A percentile compares a stretch with the other conserved stretches of the same genome.
Evolutionary conservation across 768 basidiomycete species (phyloP).

Genomic region (Coprinopsis strossmayeri): DNA sequence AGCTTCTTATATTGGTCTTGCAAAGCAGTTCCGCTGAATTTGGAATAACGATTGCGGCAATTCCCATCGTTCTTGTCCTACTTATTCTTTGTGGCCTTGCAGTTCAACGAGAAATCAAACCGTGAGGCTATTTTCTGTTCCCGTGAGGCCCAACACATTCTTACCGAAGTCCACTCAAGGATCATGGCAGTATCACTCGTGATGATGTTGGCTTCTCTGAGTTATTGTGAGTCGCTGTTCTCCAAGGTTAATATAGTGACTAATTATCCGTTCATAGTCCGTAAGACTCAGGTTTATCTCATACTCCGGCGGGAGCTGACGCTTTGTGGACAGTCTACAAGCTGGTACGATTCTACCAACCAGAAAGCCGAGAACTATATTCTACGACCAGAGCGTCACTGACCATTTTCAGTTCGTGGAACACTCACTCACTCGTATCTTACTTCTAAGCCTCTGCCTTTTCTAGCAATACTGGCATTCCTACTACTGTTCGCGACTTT

Average conservation of each 20-base stretch:
- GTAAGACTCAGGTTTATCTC: conserved; percentile 21
- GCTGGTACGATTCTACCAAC: conserved; percentile 76
- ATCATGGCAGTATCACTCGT: conserved; percentile 67
- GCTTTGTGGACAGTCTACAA: conserved; percentile 57
- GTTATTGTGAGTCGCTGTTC: conserved; percentile 59
- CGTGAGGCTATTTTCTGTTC: conserved; percentile 33
- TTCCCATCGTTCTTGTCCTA: conserved; percentile 69
- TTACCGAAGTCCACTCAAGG: conserved; percentile 27
- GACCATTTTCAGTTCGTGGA: conserved; percentile 65
- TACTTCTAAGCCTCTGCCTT: too few species aligned
- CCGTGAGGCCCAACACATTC: not conserved
- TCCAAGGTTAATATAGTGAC: not conserved
- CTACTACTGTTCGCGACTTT: conserved; percentile 70
- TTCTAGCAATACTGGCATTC: conserved; percentile 67
- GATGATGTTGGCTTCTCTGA: conserved; percentile 71
- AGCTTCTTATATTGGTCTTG: conserved; percentile 82
- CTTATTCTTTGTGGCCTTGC: conserved; percentile 62
- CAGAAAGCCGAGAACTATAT: conserved; percentile 48
- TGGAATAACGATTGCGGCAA: conserved; percentile 75
- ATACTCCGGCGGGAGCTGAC: not conserved
- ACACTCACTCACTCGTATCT: conserved; percentile 16
- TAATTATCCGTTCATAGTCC: conserved; percentile 22
- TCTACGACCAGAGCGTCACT: conserved; percentile 71
- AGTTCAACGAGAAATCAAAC: conserved; percentile 76
- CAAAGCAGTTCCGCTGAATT: conserved; percentile 62